Evolutionary conservation across 2,329 filamentous ascomycete genomes (phyloP), one percentile per base, ranked within the genome.

Genomic region (Pezicula neosporulosa): DNA sequence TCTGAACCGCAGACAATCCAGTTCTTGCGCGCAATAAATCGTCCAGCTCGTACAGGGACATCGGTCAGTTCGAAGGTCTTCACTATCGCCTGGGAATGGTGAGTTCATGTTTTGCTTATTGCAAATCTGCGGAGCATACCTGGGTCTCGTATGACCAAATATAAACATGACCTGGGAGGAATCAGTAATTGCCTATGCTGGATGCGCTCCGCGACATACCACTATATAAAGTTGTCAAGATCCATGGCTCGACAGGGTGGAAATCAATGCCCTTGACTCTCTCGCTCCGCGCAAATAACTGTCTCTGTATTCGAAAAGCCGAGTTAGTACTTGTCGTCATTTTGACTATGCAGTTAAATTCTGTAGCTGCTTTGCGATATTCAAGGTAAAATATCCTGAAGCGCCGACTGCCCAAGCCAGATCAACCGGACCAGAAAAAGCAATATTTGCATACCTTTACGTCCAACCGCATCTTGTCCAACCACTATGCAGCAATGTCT

Each of bases 61-160:
- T 99, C 94, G 68, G 93, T 97, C 60, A 97, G 85, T 76, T 99
- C 94, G 72, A 99, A 99, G 4, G 93, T 97, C 80, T 97, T 97
- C 74, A 99, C 90, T 58, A 97, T 92, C 58, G 92, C 88, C 73
- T 85, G 57, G 55, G 50, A 12, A 48, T 44, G 10, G 44, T 61
- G 42, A 63, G 58, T 49, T 42, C 9, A 15, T 38, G 16, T 30
- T 7, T 13, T 46, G 48, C 30, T 9, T 4, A 9, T 10, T 19
- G 6, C 38, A 28, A 42, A 4, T 16, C 6, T 6, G 19, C 19
- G 9, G 8, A 43, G 43, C 68, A 53, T 70, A 78, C 77, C 71
- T 96, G 91, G 47, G 91, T 95, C 74, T 96, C 93, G 73, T 96
- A 96, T 33, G 93, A 97, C 92, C 94, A 97, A 69, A 99, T 97